phyloP scores from a whole-genome alignment of 306 rosid genomes.

The Arachis stenosperma region DNA sequence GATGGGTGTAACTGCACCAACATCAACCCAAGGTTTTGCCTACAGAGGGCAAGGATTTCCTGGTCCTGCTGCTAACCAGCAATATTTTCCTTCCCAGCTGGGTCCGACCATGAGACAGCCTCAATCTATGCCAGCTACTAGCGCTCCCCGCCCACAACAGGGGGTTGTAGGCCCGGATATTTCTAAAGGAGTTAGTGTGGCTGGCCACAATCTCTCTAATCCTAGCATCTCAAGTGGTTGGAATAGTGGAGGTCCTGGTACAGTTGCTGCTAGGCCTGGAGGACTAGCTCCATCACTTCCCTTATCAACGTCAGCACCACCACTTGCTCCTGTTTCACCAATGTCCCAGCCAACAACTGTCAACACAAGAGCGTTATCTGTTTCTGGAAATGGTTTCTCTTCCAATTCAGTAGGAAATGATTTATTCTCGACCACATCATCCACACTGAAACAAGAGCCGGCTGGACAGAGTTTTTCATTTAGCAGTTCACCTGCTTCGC shows the following conservation, averaged over 20 bases:
- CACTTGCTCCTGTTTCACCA: conserved; percentile 51
- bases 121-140: conserved; percentile 57
- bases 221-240: conserved; percentile 61
- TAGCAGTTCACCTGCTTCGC: conserved; percentile 49
- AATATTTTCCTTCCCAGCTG: conserved; percentile 62
- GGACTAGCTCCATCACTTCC: conserved; percentile 58
- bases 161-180: conserved; percentile 50
- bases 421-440: conserved; percentile 55
- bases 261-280: conserved; percentile 61
- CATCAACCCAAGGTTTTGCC: conserved; percentile 63
- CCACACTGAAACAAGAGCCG: conserved; percentile 57
- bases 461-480: conserved; percentile 55
- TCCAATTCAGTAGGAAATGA: conserved; percentile 58
- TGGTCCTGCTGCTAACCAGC: conserved; percentile 57
- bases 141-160: conserved; percentile 57
- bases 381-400: conserved; percentile 81
- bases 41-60: conserved; percentile 72
- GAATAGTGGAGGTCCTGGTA: conserved; percentile 63
- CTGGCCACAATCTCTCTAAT: conserved; percentile 54
- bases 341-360: conserved; percentile 55
- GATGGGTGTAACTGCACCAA: conserved; percentile 46
- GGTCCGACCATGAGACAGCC: conserved; percentile 64
- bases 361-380: conserved; percentile 52
- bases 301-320: conserved; percentile 41
- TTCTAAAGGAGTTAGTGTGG: conserved; percentile 47